These are phyloP conservation scores for Aspergillus leporis DNA, from an alignment of 495 filamentous ascomycete genomes.

Conservation along the genomic window DNA sequence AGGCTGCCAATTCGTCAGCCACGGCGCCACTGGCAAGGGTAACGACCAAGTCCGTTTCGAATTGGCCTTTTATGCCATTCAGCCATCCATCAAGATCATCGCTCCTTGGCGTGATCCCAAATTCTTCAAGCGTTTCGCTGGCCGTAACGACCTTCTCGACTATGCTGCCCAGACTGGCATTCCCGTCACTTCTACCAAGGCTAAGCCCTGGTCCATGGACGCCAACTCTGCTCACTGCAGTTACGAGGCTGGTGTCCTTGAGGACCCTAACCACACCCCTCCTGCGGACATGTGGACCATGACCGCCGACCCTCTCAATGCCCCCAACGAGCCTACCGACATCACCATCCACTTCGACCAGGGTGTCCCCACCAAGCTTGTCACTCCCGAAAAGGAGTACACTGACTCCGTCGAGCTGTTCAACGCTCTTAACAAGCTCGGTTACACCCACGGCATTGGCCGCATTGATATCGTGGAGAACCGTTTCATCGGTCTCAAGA, in stretches of 20 bases:
- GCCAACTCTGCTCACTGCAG: slow-evolving; percentile 90
- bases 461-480: slow-evolving; percentile 91
- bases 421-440: slow-evolving; percentile 76
- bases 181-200: slow-evolving; percentile 83
- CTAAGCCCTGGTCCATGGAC: slow-evolving; percentile 75
- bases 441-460: slow-evolving; percentile 73
- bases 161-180: slow-evolving; percentile 78
- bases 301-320: slow-evolving; percentile 72
- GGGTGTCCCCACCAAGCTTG: slow-evolving; percentile 77
- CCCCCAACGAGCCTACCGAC: slow-evolving; percentile 73
- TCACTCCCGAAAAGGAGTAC: slow-evolving; percentile 59
- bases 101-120: slow-evolving; percentile 84
- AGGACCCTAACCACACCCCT: slow-evolving; percentile 56
- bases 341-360: slow-evolving; percentile 82
- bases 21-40: slow-evolving; percentile 86
- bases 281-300: slow-evolving; percentile 83
- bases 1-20: slow-evolving; percentile 59
- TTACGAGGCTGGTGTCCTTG: slow-evolving; percentile 74
- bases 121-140: slow-evolving; percentile 81
- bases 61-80: slow-evolving; percentile 71
- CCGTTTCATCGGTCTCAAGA: slow-evolving; percentile 84
- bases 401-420: slow-evolving; percentile 82
- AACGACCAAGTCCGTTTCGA: slow-evolving; percentile 90
- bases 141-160: slow-evolving; percentile 85
- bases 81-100: slow-evolving; percentile 81